phyloP scores from a whole-genome alignment of 495 filamentous ascomycete species.

The Zalerion maritima region DNA sequence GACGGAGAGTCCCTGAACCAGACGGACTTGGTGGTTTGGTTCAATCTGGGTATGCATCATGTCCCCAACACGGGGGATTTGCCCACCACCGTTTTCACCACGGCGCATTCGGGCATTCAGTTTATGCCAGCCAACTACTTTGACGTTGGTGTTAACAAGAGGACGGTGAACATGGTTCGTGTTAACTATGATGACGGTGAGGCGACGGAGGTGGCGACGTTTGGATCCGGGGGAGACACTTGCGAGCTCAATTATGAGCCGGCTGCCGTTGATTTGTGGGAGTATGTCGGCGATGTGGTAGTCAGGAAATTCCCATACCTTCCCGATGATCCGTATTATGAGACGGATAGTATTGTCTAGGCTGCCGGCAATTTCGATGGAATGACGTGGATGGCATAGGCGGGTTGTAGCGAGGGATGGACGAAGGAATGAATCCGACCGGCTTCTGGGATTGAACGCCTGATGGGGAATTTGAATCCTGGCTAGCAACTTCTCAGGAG shows the following conservation, averaged over 20 bases:
- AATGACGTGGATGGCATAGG: too few relatives aligned
- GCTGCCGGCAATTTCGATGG: too few relatives aligned
- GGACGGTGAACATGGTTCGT: conserved; percentile 25
- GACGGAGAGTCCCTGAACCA: conserved; percentile 36
- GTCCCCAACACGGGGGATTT: conserved; percentile 40
- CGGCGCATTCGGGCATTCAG: conserved; percentile 26
- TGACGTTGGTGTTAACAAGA: conserved; percentile 9
- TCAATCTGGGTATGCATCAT: conserved; percentile 46
- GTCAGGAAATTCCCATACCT: conserved; percentile 32
- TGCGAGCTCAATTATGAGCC: conserved; percentile 14
- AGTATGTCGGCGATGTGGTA: conserved; percentile 29
- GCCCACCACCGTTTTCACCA: conserved; percentile 38
- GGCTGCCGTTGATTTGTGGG: conserved; percentile 14
- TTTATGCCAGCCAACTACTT: conserved; percentile 31
- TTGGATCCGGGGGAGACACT: conserved; percentile 19
- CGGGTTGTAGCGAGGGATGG: too few relatives aligned
- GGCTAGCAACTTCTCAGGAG: too few relatives aligned
- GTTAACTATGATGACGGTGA: conserved; percentile 25
- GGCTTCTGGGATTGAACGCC: too few relatives aligned
- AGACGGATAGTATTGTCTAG: conserved; percentile 13
- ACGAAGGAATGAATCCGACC: too few relatives aligned
- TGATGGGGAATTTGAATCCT: too few relatives aligned
- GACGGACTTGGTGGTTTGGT: conserved; percentile 40
- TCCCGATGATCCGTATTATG: conserved; percentile 19
- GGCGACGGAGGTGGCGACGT: conserved; percentile 18